Evolutionary conservation across 768 basidiomycete species (phyloP).

Genomic region (Pisolithus sp.): DNA sequence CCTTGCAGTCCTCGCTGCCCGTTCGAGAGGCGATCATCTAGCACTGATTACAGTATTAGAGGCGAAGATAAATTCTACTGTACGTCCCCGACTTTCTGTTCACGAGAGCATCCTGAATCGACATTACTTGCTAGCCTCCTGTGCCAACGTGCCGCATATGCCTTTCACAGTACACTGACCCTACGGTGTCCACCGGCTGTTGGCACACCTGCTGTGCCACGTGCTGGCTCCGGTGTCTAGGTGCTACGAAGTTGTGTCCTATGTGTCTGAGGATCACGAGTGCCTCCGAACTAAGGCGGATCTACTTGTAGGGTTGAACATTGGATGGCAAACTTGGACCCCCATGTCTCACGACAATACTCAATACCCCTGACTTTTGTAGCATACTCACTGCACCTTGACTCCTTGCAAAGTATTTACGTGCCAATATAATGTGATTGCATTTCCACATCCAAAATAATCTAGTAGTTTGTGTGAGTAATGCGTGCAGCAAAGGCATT

Average conservation of each 20-base stretch:
- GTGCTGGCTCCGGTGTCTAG: slow-evolving; percentile 82
- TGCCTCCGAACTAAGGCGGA: slow-evolving; percentile 65
- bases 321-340: not conserved
- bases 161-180: slow-evolving; percentile 69
- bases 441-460: no score
- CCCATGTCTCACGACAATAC: no score
- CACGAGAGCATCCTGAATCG: slow-evolving; percentile 37
- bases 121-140: slow-evolving; percentile 13
- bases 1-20: slow-evolving; percentile 43
- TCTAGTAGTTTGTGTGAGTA: slow-evolving; percentile 4
- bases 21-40: slow-evolving; percentile 40
- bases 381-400: no score
- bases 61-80: slow-evolving; percentile 52
- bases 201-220: slow-evolving; percentile 83
- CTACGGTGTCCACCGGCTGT: slow-evolving; percentile 76
- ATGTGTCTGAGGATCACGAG: slow-evolving; percentile 84
- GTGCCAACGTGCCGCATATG: slow-evolving; percentile 64
- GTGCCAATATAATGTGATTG: not conserved
- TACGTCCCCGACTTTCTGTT: slow-evolving; percentile 31
- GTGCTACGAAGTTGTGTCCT: slow-evolving; percentile 75
- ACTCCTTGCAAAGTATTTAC: not conserved
- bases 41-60: slow-evolving; percentile 52
- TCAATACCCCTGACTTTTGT: no score
- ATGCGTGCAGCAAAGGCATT: not conserved
- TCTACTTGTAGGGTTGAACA: slow-evolving; percentile 49